Evolutionary conservation across 2,329 filamentous ascomycete species (phyloP).

Genomic region (Aspergillus amoenus): DNA sequence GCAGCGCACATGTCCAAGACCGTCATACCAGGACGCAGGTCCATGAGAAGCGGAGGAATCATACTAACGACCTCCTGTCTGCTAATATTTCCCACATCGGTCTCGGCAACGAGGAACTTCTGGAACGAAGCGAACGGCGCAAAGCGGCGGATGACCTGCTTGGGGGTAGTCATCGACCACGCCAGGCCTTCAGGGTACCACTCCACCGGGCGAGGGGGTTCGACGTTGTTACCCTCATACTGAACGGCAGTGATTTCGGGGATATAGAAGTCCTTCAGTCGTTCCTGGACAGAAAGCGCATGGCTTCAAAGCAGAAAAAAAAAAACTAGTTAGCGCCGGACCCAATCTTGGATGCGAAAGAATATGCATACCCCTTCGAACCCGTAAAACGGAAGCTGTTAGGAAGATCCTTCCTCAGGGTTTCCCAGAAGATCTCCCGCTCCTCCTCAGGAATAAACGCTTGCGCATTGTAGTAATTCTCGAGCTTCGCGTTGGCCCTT

Average conservation of each 20-base stretch:
- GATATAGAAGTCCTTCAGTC: slow-evolving; percentile 84
- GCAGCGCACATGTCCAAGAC: slow-evolving; percentile 96
- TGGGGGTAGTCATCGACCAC: slow-evolving; percentile 97
- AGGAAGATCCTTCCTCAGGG: slow-evolving; percentile 79
- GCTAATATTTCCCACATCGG: slow-evolving; percentile 94
- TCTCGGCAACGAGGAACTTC: slow-evolving; percentile 96
- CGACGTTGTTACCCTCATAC: slow-evolving; percentile 77
- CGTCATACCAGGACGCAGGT: slow-evolving; percentile 85
- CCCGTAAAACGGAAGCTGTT: slow-evolving; percentile 98
- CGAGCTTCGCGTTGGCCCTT: slow-evolving; percentile 80
- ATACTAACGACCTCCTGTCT: slow-evolving; percentile 98
- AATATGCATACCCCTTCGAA: slow-evolving; percentile 70
- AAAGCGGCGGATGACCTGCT: slow-evolving; percentile 91
- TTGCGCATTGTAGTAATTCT: slow-evolving; percentile 80
- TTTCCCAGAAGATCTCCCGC: slow-evolving; percentile 77
- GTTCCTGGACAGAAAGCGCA: slow-evolving; percentile 86
- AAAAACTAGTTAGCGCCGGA: not conserved
- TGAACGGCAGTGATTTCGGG: slow-evolving; percentile 84
- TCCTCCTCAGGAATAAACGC: slow-evolving; percentile 76
- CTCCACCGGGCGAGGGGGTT: slow-evolving; percentile 75
- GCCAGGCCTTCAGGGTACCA: slow-evolving; percentile 96
- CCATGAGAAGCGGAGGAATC: slow-evolving; percentile 94
- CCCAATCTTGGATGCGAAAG: not conserved
- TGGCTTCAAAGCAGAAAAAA: slow-evolving; percentile 55
- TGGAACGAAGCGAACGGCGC: slow-evolving; percentile 94